A percentile compares a stretch with the other conserved stretches of the same genome.
phyloP scores from a whole-genome alignment of 2,329 filamentous ascomycete genomes.

The Colletotrichum brevisporum region DNA sequence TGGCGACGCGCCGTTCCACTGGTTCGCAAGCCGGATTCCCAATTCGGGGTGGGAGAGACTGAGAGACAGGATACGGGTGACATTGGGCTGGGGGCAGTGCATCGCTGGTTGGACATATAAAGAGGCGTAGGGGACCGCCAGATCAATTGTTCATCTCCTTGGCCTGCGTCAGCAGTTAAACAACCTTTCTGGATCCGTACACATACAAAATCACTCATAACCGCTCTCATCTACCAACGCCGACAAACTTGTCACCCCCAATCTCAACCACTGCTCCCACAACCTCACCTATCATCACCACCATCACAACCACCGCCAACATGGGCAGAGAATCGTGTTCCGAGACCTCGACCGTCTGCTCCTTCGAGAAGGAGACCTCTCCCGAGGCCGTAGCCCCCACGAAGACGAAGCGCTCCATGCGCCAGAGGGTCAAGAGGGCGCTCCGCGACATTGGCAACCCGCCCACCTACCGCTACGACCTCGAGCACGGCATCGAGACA shows the following conservation, averaged over 20 bases:
- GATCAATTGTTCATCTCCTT: neutral
- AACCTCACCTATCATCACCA: neutral
- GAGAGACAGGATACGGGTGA: slow-evolving; percentile 13
- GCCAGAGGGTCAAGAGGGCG: slow-evolving; percentile 30
- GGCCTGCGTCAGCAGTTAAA: slow-evolving; percentile 35
- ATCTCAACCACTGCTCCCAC: neutral
- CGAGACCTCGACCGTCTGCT: slow-evolving; percentile 37
- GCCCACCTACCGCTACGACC: slow-evolving; percentile 36
- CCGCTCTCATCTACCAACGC: neutral
- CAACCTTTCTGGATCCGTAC: slow-evolving; percentile 10
- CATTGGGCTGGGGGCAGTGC: slow-evolving; percentile 34
- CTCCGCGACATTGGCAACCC: slow-evolving; percentile 33
- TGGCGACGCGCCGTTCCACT: slow-evolving; percentile 21
- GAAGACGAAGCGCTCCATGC: slow-evolving; percentile 27
- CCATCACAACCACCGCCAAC: slow-evolving; percentile 2
- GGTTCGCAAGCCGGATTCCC: slow-evolving; percentile 13
- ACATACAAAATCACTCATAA: neutral
- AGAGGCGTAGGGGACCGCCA: slow-evolving; percentile 4
- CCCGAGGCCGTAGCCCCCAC: slow-evolving; percentile 1
- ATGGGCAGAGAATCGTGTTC: slow-evolving; percentile 33
- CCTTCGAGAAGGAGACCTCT: slow-evolving; percentile 27
- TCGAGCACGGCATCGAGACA: slow-evolving; percentile 34
- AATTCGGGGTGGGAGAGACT: neutral
- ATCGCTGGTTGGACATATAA: slow-evolving; percentile 31
- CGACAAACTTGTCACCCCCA: neutral